A percentile compares a stretch with the other conserved stretches of the same genome.
Evolutionary conservation across 169 alveolate genomes (phyloP).

Genomic region (Babesia divergens): DNA sequence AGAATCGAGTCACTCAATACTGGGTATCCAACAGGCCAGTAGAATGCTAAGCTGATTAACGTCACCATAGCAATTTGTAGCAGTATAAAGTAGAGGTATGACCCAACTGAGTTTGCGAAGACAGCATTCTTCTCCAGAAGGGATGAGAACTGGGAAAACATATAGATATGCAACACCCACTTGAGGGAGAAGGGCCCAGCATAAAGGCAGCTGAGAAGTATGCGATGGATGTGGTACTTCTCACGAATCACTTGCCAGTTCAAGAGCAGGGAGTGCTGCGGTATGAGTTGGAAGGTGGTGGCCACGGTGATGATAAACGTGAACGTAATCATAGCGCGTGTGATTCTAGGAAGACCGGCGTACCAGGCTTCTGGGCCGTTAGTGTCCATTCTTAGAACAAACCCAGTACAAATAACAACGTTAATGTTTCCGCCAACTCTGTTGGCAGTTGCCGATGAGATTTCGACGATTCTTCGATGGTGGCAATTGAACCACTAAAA

Average conservation of each 20-base stretch:
- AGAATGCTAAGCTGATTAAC: slow-evolving; percentile 68
- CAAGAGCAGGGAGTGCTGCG: slow-evolving; percentile 72
- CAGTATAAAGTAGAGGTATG: slow-evolving; percentile 78
- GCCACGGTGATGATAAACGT: slow-evolving; percentile 73
- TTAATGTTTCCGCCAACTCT: too few relatives aligned
- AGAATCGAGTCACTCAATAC: slow-evolving; percentile 72
- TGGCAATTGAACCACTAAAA: too few relatives aligned
- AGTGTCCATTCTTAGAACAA: slow-evolving; percentile 52
- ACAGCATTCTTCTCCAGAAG: slow-evolving; percentile 74
- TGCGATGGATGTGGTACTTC: slow-evolving; percentile 79
- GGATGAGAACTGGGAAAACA: slow-evolving; percentile 80
- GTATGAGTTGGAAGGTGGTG: slow-evolving; percentile 70
- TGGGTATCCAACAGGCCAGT: slow-evolving; percentile 79
- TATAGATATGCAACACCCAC: slow-evolving; percentile 80
- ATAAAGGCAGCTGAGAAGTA: slow-evolving; percentile 75
- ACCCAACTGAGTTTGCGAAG: slow-evolving; percentile 70
- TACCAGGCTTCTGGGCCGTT: slow-evolving; percentile 83
- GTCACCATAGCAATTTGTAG: slow-evolving; percentile 71
- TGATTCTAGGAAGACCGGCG: slow-evolving; percentile 78
- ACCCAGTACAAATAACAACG: too few relatives aligned
- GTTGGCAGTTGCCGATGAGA: too few relatives aligned
- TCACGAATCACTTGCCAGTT: slow-evolving; percentile 77
- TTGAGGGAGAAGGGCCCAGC: slow-evolving; percentile 84
- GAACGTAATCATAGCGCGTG: slow-evolving; percentile 76
- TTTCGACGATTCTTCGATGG: too few relatives aligned